These are phyloP conservation scores for Monosporascus sp. DNA, from an alignment of 2,329 filamentous ascomycete genomes.

Conservation along the genomic window DNA sequence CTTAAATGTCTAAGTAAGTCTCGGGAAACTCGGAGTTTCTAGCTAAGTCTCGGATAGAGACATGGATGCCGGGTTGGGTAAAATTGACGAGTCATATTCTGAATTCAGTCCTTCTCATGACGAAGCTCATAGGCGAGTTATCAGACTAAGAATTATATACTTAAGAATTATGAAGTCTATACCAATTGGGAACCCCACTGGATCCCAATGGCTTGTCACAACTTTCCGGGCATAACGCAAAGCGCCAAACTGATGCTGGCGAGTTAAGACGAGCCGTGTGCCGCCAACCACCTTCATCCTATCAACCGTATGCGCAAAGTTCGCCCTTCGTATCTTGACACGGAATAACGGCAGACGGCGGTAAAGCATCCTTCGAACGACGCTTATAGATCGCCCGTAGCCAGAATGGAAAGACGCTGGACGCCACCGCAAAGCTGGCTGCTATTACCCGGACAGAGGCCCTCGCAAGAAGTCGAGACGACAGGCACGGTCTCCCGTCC, in stretches of 20 bases:
- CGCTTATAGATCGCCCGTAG: slow-evolving; percentile 3
- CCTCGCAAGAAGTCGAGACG: slow-evolving; percentile 2
- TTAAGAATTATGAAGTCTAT: neutral
- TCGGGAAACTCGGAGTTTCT: too few relatives aligned
- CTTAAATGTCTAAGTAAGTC: too few relatives aligned
- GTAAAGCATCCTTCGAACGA: neutral
- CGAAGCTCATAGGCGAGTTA: neutral
- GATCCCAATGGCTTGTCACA: too few relatives aligned
- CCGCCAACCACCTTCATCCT: too few relatives aligned
- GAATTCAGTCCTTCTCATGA: neutral
- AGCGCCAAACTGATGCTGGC: too few relatives aligned
- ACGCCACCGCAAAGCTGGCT: slow-evolving; percentile 2
- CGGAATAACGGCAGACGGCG: neutral
- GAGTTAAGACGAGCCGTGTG: too few relatives aligned
- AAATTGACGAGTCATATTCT: neutral
- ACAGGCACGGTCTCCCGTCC: slow-evolving; percentile 2
- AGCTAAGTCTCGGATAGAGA: too few relatives aligned
- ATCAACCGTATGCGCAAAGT: too few relatives aligned
- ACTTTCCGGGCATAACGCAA: too few relatives aligned
- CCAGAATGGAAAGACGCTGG: slow-evolving; percentile 2
- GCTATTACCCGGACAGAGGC: slow-evolving; percentile 1
- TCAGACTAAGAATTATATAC: neutral
- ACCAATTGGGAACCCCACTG: too few relatives aligned
- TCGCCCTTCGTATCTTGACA: neutral
- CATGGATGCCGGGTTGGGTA: too few relatives aligned